Evolutionary conservation across 1,284 basidiomycete species (phyloP).

Genomic region (Ganoderma resinaceum): DNA sequence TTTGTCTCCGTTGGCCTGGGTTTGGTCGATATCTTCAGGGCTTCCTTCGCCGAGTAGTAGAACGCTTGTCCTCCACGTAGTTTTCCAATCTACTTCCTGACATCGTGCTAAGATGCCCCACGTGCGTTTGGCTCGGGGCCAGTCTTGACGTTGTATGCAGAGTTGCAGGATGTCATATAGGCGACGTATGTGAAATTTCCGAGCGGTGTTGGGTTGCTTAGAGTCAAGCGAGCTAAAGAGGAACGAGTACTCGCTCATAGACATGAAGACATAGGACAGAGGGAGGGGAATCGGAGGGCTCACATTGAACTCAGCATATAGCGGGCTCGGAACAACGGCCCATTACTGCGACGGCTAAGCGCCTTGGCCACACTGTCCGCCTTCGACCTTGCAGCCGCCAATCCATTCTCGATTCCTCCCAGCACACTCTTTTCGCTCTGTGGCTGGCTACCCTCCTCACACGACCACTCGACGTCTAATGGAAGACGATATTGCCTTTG

Average conservation of each 20-base stretch:
- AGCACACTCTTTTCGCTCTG: background rate
- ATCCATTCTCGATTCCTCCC: background rate
- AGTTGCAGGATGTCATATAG: conserved; percentile 79
- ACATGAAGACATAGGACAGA: conserved; percentile 31
- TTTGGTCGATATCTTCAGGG: background rate
- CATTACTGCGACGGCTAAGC: background rate
- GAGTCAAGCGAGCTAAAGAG: conserved; percentile 62
- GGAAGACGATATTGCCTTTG: conserved; percentile 77
- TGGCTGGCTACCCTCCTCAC: background rate
- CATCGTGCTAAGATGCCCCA: conserved; percentile 87
- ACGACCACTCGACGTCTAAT: conserved; percentile 41
- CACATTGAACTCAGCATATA: no score
- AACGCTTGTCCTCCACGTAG: conserved; percentile 78
- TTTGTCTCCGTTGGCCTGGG: conserved; percentile 43
- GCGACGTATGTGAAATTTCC: conserved; percentile 75
- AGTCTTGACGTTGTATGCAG: conserved; percentile 74
- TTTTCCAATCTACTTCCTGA: conserved; percentile 81
- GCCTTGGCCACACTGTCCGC: conserved; percentile 1
- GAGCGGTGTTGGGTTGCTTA: conserved; percentile 54
- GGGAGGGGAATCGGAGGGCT: no score
- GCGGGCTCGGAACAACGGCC: background rate
- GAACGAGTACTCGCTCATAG: conserved; percentile 48
- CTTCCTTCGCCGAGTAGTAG: conserved; percentile 52
- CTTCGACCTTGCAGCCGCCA: conserved; percentile 7
- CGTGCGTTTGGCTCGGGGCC: conserved; percentile 70